These are phyloP conservation scores for Fusarium sp. DNA, from an alignment of 2,329 filamentous ascomycete genomes.

Conservation along the genomic window DNA sequence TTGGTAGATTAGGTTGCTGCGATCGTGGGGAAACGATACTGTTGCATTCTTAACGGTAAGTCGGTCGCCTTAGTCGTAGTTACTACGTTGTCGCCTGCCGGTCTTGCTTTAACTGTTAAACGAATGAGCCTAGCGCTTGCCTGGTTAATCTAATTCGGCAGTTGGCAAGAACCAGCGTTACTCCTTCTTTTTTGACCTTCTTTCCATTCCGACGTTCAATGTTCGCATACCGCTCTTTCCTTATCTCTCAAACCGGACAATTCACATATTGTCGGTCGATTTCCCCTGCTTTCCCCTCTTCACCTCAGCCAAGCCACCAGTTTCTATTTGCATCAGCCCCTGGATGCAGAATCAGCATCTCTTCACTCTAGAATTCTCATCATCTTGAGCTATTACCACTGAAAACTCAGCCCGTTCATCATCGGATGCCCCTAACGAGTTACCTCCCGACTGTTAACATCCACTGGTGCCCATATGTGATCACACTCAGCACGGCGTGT, in stretches of 20 bases:
- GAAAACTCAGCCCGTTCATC: constrained; percentile 38
- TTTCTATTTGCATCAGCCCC: constrained; percentile 13
- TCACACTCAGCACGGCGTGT: constrained; percentile 32
- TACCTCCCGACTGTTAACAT: constrained; percentile 31
- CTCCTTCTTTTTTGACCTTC: not conserved
- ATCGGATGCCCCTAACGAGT: constrained; percentile 32
- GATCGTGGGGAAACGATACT: constrained; percentile 29
- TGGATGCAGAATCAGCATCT: constrained; percentile 7
- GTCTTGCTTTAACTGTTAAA: not conserved
- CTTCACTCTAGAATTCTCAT: constrained; percentile 17
- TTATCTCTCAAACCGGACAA: constrained; percentile 10
- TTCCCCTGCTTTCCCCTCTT: constrained; percentile 12
- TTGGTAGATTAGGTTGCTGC: constrained; percentile 21
- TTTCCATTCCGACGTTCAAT: not conserved
- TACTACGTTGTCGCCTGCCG: constrained; percentile 12
- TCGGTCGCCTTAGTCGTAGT: not conserved
- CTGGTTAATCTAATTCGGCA: not conserved
- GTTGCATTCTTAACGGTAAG: constrained; percentile 16
- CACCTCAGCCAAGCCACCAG: constrained; percentile 16
- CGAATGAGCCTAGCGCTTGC: not conserved
- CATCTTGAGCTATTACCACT: constrained; percentile 28
- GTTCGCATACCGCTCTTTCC: constrained; percentile 15
- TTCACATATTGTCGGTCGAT: not conserved
- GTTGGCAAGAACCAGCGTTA: not conserved
- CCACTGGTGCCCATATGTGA: constrained; percentile 37